These are phyloP conservation scores for Lentinus brumalis DNA, from an alignment of 768 basidiomycete genomes.

Conservation along the genomic window DNA sequence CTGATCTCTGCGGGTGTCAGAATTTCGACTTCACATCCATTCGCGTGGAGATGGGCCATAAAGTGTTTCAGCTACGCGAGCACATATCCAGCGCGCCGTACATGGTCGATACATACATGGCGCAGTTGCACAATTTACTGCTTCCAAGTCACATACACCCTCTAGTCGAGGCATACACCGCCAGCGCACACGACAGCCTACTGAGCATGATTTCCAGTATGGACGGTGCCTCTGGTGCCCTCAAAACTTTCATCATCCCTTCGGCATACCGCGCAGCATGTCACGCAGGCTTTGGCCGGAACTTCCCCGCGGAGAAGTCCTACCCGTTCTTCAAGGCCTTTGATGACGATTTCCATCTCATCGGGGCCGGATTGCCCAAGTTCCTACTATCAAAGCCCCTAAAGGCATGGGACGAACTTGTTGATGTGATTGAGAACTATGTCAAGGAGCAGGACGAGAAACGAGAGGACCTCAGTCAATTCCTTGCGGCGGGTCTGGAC, in stretches of 20 bases:
- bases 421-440: constrained; percentile 15
- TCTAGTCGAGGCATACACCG: constrained; percentile 14
- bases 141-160: constrained; percentile 13
- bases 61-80: constrained; percentile 18
- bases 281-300: constrained; percentile 23
- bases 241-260: constrained; percentile 16
- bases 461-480: constrained; percentile 2
- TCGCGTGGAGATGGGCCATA: constrained; percentile 16
- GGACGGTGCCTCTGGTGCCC: constrained; percentile 7
- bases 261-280: constrained; percentile 21
- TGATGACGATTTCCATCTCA: constrained; percentile 23
- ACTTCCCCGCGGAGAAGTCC: constrained; percentile 20
- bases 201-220: constrained; percentile 1
- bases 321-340: constrained; percentile 21
- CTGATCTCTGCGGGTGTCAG: neutral
- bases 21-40: constrained; percentile 19
- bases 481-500: constrained; percentile 1
- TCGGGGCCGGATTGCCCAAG: constrained; percentile 18
- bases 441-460: neutral
- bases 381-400: constrained; percentile 18
- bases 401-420: constrained; percentile 17
- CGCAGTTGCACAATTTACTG: constrained; percentile 16
- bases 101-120: constrained; percentile 15
- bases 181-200: constrained; percentile 9
- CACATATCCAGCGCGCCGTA: neutral